Percentiles rank a stretch among this genome's conserved stretches.
Conservation (phyloP, 2,329 filamentous ascomycete species). For the Ceratocystis colombiana region DNA sequence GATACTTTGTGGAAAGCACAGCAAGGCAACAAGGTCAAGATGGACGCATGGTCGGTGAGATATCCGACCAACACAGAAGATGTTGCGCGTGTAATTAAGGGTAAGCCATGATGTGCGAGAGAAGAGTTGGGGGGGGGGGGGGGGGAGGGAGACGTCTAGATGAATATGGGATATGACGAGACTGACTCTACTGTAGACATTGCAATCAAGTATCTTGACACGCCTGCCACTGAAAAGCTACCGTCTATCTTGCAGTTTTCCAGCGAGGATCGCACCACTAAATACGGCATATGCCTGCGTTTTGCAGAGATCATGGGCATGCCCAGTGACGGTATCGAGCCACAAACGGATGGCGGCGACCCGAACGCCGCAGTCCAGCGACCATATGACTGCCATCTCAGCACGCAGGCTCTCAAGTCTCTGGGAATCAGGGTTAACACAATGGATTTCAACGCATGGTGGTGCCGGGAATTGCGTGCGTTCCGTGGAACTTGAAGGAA, state of each 20-base stretch:
- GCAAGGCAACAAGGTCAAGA: constrained; percentile 51
- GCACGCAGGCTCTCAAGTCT: constrained; percentile 60
- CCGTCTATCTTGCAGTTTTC: constrained; percentile 73
- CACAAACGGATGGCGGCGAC: constrained; percentile 62
- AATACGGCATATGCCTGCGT: constrained; percentile 74
- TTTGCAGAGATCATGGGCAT: constrained; percentile 73
- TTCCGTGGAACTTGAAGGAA: constrained; percentile 35
- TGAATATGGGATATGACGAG: neutral
- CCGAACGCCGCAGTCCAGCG: constrained; percentile 61
- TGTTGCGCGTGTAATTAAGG: constrained; percentile 64
- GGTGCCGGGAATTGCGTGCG: constrained; percentile 54
- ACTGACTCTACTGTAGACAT: constrained; percentile 44
- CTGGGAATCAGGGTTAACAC: constrained; percentile 66
- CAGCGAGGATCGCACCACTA: constrained; percentile 76
- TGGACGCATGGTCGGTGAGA: constrained; percentile 77
- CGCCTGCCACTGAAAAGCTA: constrained; percentile 42
- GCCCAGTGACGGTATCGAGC: constrained; percentile 55
- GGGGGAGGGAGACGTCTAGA: neutral
- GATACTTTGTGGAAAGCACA: constrained; percentile 67
- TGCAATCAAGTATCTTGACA: constrained; percentile 54
- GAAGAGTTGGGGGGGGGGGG: neutral
- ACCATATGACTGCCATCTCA: constrained; percentile 81
- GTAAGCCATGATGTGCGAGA: constrained; percentile 35
- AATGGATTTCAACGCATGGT: constrained; percentile 70
- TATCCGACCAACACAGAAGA: constrained; percentile 88